Conservation (phyloP, 163 green algal genomes). For the Coccomyxa subellipsoidea region DNA sequence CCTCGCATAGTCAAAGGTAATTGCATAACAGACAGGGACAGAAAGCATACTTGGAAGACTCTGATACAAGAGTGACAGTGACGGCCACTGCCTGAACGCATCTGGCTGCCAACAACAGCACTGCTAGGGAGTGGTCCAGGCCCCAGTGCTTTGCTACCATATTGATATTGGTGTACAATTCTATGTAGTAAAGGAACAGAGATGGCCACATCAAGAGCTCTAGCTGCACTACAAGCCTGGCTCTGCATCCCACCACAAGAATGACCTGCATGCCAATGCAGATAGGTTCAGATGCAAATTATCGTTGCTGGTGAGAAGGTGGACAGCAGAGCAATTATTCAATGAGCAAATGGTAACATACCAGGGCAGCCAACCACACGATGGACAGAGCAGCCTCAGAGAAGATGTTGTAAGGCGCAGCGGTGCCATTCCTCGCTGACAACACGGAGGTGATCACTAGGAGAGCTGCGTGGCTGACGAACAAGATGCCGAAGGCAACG, state of each 20-base stretch:
- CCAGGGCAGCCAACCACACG: not conserved
- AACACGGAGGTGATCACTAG: not conserved
- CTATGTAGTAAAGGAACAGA: slow-evolving; percentile 12
- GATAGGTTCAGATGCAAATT: not conserved
- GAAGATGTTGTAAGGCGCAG: not conserved
- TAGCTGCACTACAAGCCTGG: slow-evolving; percentile 10
- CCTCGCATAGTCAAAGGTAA: too few species aligned
- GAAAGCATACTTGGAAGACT: not conserved
- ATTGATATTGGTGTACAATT: slow-evolving; percentile 2
- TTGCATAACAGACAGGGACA: too few species aligned
- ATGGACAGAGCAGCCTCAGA: not conserved
- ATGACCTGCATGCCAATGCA: not conserved
- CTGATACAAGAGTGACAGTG: not conserved
- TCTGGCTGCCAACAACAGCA: not conserved
- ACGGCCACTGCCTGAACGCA: slow-evolving; percentile 9
- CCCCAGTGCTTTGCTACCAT: slow-evolving; percentile 13
- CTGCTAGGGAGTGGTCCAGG: not conserved
- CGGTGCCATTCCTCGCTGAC: not conserved
- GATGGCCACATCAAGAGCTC: slow-evolving; percentile 21
- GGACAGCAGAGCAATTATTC: not conserved
- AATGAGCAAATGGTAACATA: not conserved
- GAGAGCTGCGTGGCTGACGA: not conserved
- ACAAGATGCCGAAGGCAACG: not conserved
- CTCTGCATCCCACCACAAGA: not conserved
- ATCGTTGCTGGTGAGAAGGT: not conserved